These are phyloP conservation scores for Schizochytrium sp. DNA, from an alignment of 108 stramenopile genomes.

Conservation along the genomic window DNA sequence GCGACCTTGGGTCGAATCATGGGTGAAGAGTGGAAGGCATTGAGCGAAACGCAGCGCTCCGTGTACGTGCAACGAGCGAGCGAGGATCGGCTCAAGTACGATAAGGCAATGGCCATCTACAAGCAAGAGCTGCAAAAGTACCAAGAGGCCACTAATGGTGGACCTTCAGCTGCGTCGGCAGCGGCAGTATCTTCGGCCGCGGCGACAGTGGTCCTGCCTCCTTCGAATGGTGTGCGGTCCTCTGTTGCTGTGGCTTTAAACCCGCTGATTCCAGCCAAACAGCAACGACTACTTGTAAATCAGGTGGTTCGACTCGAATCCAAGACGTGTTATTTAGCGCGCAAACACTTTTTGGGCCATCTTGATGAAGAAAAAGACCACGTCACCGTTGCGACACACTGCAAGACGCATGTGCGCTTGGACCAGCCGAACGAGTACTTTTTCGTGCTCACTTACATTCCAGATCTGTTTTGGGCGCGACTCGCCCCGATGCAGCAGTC, in stretches of 20 bases:
- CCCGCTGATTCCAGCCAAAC: neutral
- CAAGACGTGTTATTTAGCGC: neutral
- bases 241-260: neutral
- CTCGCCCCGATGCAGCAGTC: neutral
- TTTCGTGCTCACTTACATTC: constrained; percentile 12
- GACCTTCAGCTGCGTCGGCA: neutral
- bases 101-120: neutral
- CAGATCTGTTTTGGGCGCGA: neutral
- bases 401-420: neutral
- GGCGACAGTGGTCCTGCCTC: neutral
- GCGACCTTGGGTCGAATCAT: neutral
- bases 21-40: neutral
- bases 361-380: neutral
- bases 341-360: neutral
- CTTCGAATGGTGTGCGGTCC: neutral
- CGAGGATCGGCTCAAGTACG: neutral
- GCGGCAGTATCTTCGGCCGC: neutral
- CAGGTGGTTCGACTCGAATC: neutral
- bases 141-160: neutral
- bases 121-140: neutral
- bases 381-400: neutral
- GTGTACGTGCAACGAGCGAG: neutral
- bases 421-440: neutral
- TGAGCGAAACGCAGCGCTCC: neutral
- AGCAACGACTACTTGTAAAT: neutral